Evolutionary conservation across 2,329 filamentous ascomycete genomes (phyloP).

Genomic region (Cytospora paraplurivora): DNA sequence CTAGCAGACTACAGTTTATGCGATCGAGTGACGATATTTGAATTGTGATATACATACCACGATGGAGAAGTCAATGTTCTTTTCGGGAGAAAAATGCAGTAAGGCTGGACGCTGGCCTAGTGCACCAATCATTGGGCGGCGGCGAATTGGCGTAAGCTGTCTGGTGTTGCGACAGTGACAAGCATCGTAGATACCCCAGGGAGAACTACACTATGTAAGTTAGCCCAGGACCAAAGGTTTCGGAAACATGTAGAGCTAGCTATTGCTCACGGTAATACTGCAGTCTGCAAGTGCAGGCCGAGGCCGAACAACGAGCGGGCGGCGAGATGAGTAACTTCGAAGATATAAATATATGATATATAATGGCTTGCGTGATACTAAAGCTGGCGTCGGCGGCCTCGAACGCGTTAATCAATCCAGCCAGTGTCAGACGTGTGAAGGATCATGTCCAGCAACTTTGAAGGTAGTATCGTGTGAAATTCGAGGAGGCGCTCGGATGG

Average conservation of each 20-base stretch:
- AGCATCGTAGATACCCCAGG: slow-evolving; percentile 21
- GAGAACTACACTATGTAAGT: slow-evolving; percentile 19
- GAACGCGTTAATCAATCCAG: background rate
- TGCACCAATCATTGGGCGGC: slow-evolving; percentile 26
- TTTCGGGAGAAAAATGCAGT: slow-evolving; percentile 19
- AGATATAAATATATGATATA: slow-evolving; percentile 26
- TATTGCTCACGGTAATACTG: background rate
- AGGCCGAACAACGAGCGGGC: slow-evolving; percentile 9
- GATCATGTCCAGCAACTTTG: background rate
- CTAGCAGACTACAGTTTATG: slow-evolving; percentile 13
- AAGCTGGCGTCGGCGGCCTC: slow-evolving; percentile 22
- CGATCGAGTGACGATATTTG: slow-evolving; percentile 17
- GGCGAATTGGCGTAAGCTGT: slow-evolving; percentile 19
- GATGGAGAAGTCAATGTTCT: background rate
- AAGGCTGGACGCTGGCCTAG: slow-evolving; percentile 27
- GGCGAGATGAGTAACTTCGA: slow-evolving; percentile 22
- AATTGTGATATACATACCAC: slow-evolving; percentile 12
- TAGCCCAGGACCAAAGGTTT: background rate
- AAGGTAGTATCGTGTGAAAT: background rate
- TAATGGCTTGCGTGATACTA: slow-evolving; percentile 28
- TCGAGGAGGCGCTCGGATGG: background rate
- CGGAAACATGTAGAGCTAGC: background rate
- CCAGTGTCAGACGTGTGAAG: background rate
- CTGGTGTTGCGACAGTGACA: slow-evolving; percentile 18
- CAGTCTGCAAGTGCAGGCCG: background rate